Conservation (phyloP, 176 grass and related monocot species). For the Musa acuminata region DNA sequence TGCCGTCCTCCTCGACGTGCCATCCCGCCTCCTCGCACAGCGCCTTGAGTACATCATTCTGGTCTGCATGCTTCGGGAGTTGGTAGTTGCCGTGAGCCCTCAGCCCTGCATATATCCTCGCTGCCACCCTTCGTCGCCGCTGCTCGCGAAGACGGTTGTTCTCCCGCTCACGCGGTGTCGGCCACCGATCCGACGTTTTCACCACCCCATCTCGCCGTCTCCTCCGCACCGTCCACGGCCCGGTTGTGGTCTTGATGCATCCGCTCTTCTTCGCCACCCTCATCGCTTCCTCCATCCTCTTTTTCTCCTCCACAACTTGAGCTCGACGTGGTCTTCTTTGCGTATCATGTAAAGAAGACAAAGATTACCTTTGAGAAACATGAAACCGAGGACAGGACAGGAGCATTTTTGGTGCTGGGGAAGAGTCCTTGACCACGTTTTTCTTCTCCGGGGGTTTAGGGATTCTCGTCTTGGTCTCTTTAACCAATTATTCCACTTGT, state of each 20-base stretch:
- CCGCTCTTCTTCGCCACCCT: conserved; percentile 27
- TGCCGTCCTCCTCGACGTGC: conserved; percentile 68
- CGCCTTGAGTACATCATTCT: conserved; percentile 82
- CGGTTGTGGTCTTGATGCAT: conserved; percentile 59
- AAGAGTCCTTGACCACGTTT: too few species aligned
- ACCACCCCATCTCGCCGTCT: conserved; percentile 35
- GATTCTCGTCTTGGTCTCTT: too few species aligned
- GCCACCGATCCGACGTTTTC: conserved; percentile 48
- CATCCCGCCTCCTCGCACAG: conserved; percentile 76
- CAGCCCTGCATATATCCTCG: conserved; percentile 63
- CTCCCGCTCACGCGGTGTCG: conserved; percentile 64
- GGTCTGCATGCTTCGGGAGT: conserved; percentile 76
- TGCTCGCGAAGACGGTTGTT: conserved; percentile 71
- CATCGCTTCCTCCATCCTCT: conserved; percentile 24
- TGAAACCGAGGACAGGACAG: too few species aligned
- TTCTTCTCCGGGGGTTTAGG: too few species aligned
- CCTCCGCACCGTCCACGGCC: conserved; percentile 59
- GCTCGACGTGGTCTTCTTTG: too few species aligned
- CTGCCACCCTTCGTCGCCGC: conserved; percentile 42
- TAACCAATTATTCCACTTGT: too few species aligned
- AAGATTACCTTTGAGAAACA: too few species aligned
- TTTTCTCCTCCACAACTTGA: neutral
- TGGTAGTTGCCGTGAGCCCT: conserved; percentile 47
- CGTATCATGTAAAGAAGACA: too few species aligned
- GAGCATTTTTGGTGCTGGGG: too few species aligned